Base-by-base conservation (phyloP, 2,329 filamentous ascomycete genomes). In the Fusarium phyllophilum region DNA sequence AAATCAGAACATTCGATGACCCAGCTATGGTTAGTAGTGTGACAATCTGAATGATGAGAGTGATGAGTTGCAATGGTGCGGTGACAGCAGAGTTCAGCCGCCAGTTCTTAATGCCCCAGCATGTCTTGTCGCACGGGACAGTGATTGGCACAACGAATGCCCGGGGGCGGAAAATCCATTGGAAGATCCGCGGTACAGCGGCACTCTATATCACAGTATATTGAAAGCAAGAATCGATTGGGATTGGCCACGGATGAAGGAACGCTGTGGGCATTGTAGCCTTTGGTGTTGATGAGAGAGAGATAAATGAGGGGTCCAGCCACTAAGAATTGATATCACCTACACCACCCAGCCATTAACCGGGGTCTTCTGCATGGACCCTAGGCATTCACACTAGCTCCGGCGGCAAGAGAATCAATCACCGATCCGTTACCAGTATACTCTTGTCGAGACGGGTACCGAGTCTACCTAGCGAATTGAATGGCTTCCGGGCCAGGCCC, bases 21-120 rank as follows among this genome's bases (percentile, higher is more conserved):
- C n/a, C n/a, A 38, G 42, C 36, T 63, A 14, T 57, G n/a, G n/a
- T n/a, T 42, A 42, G 14, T 15, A 44, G 41, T 44, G 41, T 44
- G 41, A 24, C 14, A 24, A 55, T 24, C 34, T 42, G 58, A 52
- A 55, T 64, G 70, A 73, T 73, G 71, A 26, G 59, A 70, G 70
- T 74, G 59, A 73, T 66, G 41, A 44, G 41, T 44, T 44, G 13
- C 15, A 44, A 24, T 44, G 41, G 41, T 18, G n/a, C n/a, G n/a
- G 41, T 24, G 41, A 44, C n/a, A 24, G n/a, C 9, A 24, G 41
- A 44, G 41, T 44, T n/a, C 41, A 44, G 41, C 41, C 41, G 39
- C 39, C 41, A 44, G 41, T 44, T 44, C 41, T 24, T 44, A 44
- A 44, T 44, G 41, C 9, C 41, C 41, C n/a, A 44, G 24, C 14